Evolutionary conservation across 2,329 filamentous ascomycete species (phyloP).

Genomic region (Aureobasidium lini): DNA sequence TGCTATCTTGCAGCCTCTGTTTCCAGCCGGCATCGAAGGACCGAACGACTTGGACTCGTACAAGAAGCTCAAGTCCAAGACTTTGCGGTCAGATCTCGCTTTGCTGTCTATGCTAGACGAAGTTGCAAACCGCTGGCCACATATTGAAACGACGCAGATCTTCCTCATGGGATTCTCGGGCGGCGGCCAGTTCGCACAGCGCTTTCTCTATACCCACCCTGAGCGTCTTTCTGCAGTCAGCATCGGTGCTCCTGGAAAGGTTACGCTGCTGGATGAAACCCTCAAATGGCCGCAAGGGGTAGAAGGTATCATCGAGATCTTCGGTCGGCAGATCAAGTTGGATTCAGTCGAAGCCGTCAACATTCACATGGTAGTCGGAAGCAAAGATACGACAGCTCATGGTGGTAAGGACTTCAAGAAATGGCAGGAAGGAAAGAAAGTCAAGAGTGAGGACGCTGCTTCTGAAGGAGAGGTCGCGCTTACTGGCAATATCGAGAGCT

Average conservation of each 20-base stretch:
- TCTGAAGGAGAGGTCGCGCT: background rate
- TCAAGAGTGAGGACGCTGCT: background rate
- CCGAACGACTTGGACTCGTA: constrained; percentile 11
- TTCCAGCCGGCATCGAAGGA: background rate
- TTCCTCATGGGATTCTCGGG: constrained; percentile 9
- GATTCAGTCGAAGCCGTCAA: no score
- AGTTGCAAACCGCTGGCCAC: background rate
- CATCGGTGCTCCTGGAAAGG: constrained; percentile 5
- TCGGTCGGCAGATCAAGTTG: no score
- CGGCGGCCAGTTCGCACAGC: constrained; percentile 5
- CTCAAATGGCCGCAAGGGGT: constrained; percentile 10
- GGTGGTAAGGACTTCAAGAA: background rate
- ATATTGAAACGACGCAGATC: background rate
- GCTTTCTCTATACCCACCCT: background rate
- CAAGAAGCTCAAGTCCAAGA: constrained; percentile 5
- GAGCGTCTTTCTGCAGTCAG: background rate
- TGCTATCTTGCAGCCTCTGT: constrained; percentile 2
- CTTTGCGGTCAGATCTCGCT: background rate
- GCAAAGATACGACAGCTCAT: background rate
- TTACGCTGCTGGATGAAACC: background rate
- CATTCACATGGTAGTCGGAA: constrained; percentile 3
- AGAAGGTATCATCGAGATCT: no score
- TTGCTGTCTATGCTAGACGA: constrained; percentile 5
- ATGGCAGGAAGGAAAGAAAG: background rate
- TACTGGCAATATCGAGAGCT: background rate